A percentile compares a stretch with the other conserved stretches of the same genome.
phyloP scores from a whole-genome alignment of 1,139 yeast genomes.

The Kazachstania sp. region DNA sequence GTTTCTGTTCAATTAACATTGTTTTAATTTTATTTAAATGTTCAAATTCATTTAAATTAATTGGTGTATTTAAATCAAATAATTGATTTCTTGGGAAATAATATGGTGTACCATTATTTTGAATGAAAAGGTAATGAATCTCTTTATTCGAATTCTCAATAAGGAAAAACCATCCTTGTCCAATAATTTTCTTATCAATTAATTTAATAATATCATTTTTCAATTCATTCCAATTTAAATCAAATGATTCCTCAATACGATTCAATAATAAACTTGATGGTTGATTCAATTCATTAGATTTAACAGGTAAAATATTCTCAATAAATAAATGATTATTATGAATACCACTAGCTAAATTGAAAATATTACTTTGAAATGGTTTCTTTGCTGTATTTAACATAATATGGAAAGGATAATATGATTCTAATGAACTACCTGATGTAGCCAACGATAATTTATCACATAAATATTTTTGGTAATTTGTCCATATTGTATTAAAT shows the following conservation, averaged over 20 bases:
- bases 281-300: slow-evolving; percentile 28
- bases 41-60: slow-evolving; percentile 46
- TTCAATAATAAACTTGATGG: slow-evolving; percentile 42
- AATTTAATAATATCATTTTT: slow-evolving; percentile 34
- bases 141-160: slow-evolving; percentile 67
- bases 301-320: slow-evolving; percentile 45
- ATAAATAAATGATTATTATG: slow-evolving; percentile 89
- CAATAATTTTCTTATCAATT: slow-evolving; percentile 45
- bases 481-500: slow-evolving; percentile 67
- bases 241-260: slow-evolving; percentile 22
- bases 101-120: slow-evolving; percentile 90
- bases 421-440: slow-evolving; percentile 71
- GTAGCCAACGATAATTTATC: slow-evolving; percentile 66
- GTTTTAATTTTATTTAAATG: slow-evolving; percentile 41
- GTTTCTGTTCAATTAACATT: slow-evolving; percentile 29
- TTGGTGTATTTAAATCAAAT: slow-evolving; percentile 60
- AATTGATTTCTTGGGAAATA: slow-evolving; percentile 66
- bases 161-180: slow-evolving; percentile 80
- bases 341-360: slow-evolving; percentile 84
- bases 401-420: slow-evolving; percentile 70
- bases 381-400: slow-evolving; percentile 64
- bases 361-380: slow-evolving; percentile 59
- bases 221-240: slow-evolving; percentile 25
- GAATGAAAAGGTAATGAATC: slow-evolving; percentile 53
- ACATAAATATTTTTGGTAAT: slow-evolving; percentile 65